A percentile compares a stretch with the other conserved stretches of the same genome.
These are phyloP conservation scores for Paradendryphiella salina DNA, from an alignment of 2,329 filamentous ascomycete species.

Conservation along the genomic window DNA sequence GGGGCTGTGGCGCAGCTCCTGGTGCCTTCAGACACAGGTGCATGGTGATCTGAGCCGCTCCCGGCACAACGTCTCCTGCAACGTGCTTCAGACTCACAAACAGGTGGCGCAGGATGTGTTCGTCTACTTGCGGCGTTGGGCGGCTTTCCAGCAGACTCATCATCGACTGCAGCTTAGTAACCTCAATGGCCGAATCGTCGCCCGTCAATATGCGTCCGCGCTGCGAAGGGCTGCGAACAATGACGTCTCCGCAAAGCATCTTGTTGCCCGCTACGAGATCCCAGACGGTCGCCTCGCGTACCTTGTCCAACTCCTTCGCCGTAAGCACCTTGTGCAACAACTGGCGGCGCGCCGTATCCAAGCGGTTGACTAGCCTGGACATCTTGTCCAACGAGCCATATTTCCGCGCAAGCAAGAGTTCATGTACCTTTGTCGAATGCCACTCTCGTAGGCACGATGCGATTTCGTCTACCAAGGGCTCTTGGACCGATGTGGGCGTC, in stretches of 20 bases:
- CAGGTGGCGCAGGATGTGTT: slow-evolving; percentile 77
- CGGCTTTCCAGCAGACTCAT: slow-evolving; percentile 91
- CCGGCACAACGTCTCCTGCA: slow-evolving; percentile 73
- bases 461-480: slow-evolving; percentile 95
- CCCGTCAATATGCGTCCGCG: slow-evolving; percentile 85
- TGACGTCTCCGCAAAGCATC: slow-evolving; percentile 88
- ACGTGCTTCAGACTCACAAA: slow-evolving; percentile 84
- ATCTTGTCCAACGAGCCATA: slow-evolving; percentile 82
- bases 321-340: slow-evolving; percentile 94
- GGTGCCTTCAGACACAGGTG: slow-evolving; percentile 74
- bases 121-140: slow-evolving; percentile 68
- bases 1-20: slow-evolving; percentile 63
- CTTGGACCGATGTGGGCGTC: slow-evolving; percentile 82
- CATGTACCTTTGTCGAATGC: slow-evolving; percentile 96
- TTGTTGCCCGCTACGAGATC: slow-evolving; percentile 93
- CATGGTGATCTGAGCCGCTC: slow-evolving; percentile 71
- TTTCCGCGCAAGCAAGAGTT: slow-evolving; percentile 79
- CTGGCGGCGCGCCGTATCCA: slow-evolving; percentile 85
- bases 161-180: slow-evolving; percentile 87
- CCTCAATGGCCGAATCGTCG: slow-evolving; percentile 88
- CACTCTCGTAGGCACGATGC: slow-evolving; percentile 95
- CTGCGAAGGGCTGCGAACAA: slow-evolving; percentile 85
- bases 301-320: slow-evolving; percentile 73
- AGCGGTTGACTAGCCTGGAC: slow-evolving; percentile 74
- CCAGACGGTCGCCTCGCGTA: slow-evolving; percentile 93